Evolutionary conservation across 1,139 yeast genomes (phyloP), one percentile per base, ranked within the genome.

Genomic region (Yamadazyma friedrichii): DNA sequence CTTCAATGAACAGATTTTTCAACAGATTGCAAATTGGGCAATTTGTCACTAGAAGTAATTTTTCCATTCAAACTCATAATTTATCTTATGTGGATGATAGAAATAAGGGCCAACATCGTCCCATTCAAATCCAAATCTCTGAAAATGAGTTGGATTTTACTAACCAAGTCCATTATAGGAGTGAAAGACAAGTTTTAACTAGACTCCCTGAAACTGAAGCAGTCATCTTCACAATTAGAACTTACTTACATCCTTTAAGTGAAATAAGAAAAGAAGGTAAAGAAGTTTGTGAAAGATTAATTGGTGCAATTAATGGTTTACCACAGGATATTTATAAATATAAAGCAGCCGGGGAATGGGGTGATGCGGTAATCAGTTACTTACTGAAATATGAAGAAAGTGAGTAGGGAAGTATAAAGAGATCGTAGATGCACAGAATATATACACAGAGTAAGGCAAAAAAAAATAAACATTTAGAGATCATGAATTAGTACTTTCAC

Each of bases 1-100:
- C 62, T 9, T 70, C 84, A 16, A 82, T 82, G 88, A 83, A 82
- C 58, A 64, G 75, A 46, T 82, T 74, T 53, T 83, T 82, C 57
- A 56, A 61, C 27, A 63, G 81, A 41, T 53, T 82, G 25, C 54
- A 61, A 36, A 71, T 75, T 0, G 76, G 80, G 2, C 76, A 76
- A 50, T 80, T 68, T 54, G 78, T 81, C 12, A 77, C 78, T 38
- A 65, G 88, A 41, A 70, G 74, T 49, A 83, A 83, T 52, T 83
- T 84, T 72, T 71, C 84, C 1, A 61, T 82, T 15, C 88, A 82
- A 55, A 67, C 78, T 6, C 86, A 81, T 51, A 51, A 58, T 17
- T 64, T 71, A 38, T 64, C 70, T 42, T 80, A 67, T 51, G 78
- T 80, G 2, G 80, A 80, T 39, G 67, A 67, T 32, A 68, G 67